Evolutionary conservation across 2,329 filamentous ascomycete species (phyloP), one percentile per base, ranked within the genome.

Genomic region (Apiospora saccharicola): DNA sequence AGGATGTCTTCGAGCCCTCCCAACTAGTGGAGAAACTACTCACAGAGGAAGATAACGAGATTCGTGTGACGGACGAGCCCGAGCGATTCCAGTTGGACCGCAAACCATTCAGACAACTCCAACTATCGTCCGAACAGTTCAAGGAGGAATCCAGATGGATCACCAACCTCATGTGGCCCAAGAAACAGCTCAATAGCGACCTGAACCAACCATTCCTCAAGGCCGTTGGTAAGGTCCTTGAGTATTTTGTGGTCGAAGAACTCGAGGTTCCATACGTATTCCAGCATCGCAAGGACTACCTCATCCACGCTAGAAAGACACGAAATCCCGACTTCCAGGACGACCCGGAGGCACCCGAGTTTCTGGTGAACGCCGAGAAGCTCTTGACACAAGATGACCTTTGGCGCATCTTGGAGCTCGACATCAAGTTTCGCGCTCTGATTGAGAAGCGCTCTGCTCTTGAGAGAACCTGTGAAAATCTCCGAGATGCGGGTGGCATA

Each of bases 221-320:
- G 77, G 94, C 96, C 6, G 92, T 99, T 71, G 91, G 92, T 76
- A 97, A 98, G 82, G 95, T 98, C 14, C 88, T 99, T 51, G 94
- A 98, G 78, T 98, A 98, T 80, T 94, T 99, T 83, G 94, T 98
- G 69, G 91, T 96, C 4, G 95, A 98, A 75, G 94, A 97, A 76
- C 94, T 96, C 77, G 96, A 99, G 82, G 95, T 98, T 1, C 96
- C 96, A 0, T 99, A 98, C 81, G 96, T 99, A 77, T 98, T 98
- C 82, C 96, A 98, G 81, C 96, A 99, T 80, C 94, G 96, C 74
- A 98, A 98, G 82, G 96, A 99, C 81, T 99, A 98, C 80, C 89
- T 99, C 61, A 97, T 99, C 72, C 94, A 98, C 79, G 93, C 93
- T 34, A 92, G 92, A 75, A 95, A 94, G 79, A 88, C 89, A 8